Evolutionary conservation across 2,329 filamentous ascomycete genomes (phyloP).

Genomic region (Anisogramma anomala): DNA sequence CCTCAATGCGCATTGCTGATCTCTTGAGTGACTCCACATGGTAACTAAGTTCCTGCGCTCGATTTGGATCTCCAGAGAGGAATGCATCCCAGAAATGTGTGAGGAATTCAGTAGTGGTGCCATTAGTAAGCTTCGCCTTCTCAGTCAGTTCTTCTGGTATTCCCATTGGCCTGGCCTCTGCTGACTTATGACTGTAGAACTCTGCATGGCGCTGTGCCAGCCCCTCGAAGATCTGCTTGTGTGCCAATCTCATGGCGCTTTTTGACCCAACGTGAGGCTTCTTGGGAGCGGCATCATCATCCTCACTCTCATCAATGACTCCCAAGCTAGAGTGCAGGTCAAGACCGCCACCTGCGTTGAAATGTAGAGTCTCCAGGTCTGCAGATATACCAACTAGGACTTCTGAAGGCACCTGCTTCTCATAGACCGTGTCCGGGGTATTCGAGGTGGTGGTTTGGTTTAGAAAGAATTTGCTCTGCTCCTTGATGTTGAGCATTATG

Average conservation of each 20-base stretch:
- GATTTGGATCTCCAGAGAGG: slow-evolving; percentile 72
- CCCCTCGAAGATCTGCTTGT: slow-evolving; percentile 54
- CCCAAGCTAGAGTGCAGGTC: slow-evolving; percentile 55
- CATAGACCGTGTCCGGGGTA: slow-evolving; percentile 42
- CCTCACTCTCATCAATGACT: slow-evolving; percentile 58
- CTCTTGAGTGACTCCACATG: slow-evolving; percentile 71
- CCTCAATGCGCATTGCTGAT: slow-evolving; percentile 66
- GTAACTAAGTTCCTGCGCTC: slow-evolving; percentile 68
- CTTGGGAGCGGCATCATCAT: slow-evolving; percentile 44
- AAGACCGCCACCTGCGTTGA: slow-evolving; percentile 37
- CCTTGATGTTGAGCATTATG: slow-evolving; percentile 76
- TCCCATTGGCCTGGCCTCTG: slow-evolving; percentile 41
- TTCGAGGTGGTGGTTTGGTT: slow-evolving; percentile 39
- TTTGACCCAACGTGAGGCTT: slow-evolving; percentile 56
- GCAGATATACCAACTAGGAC: slow-evolving; percentile 53
- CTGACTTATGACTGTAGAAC: slow-evolving; percentile 39
- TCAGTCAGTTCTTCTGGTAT: slow-evolving; percentile 45
- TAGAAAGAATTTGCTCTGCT: slow-evolving; percentile 75
- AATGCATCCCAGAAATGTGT: slow-evolving; percentile 95
- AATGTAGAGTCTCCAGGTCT: slow-evolving; percentile 45
- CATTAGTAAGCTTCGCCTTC: slow-evolving; percentile 61
- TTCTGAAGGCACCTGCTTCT: slow-evolving; percentile 56
- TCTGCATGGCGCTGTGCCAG: slow-evolving; percentile 51
- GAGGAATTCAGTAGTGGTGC: slow-evolving; percentile 90
- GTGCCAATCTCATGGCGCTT: slow-evolving; percentile 50